phyloP scores from a whole-genome alignment of 192 early-diverging fungal species.

The Mortierella alpina region DNA sequence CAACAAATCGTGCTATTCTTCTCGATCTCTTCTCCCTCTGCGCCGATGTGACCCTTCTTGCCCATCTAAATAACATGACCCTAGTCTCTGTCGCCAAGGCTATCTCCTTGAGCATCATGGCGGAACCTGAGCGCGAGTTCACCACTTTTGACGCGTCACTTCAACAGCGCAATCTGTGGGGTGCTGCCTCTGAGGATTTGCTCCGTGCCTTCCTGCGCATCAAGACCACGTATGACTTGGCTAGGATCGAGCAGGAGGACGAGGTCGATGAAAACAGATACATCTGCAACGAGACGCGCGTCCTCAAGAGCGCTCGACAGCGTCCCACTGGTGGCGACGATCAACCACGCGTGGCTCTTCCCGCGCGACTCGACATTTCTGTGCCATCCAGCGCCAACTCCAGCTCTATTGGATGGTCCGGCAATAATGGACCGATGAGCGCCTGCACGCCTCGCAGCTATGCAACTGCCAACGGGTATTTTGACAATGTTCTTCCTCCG shows the following conservation, averaged over 20 bases:
- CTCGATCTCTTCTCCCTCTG: slow-evolving; percentile 53
- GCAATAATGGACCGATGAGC: slow-evolving; percentile 10
- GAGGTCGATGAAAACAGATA: slow-evolving; percentile 49
- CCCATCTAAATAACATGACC: slow-evolving; percentile 48
- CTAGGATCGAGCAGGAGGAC: slow-evolving; percentile 43
- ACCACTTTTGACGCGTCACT: slow-evolving; percentile 46
- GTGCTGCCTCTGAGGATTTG: slow-evolving; percentile 47
- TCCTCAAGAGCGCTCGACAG: slow-evolving; percentile 50
- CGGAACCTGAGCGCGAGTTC: slow-evolving; percentile 33
- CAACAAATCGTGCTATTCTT: slow-evolving; percentile 42
- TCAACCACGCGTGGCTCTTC: background rate
- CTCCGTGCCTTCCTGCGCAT: slow-evolving; percentile 49
- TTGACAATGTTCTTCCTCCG: slow-evolving; percentile 13
- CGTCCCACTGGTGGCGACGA: background rate
- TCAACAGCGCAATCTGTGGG: slow-evolving; percentile 42
- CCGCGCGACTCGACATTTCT: slow-evolving; percentile 25
- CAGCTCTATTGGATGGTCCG: slow-evolving; percentile 13
- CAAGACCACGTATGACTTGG: slow-evolving; percentile 39
- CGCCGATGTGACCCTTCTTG: slow-evolving; percentile 41
- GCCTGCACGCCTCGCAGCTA: slow-evolving; percentile 9
- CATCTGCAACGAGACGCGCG: slow-evolving; percentile 39
- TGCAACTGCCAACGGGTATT: slow-evolving; percentile 22
- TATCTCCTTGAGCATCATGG: slow-evolving; percentile 50
- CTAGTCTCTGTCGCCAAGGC: slow-evolving; percentile 44
- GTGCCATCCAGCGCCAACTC: slow-evolving; percentile 30